Conservation (phyloP, 768 basidiomycete genomes). For the Collybiopsis confluens region DNA sequence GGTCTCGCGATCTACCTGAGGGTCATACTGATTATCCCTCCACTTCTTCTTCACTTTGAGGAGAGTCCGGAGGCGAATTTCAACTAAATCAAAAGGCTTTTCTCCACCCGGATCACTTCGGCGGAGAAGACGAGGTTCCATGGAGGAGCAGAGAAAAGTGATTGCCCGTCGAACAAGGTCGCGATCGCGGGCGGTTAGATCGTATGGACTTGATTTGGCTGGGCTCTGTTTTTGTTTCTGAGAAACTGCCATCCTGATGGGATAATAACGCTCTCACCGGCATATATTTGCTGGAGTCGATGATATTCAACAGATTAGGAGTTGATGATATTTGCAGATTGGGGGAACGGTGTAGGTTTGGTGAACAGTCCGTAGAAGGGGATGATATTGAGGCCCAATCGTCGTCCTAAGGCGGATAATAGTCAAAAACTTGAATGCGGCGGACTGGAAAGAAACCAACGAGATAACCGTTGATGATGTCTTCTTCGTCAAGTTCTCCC, state of each 20-base stretch:
- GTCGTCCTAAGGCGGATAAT: not conserved
- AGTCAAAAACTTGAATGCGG: not conserved
- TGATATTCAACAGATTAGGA: not conserved
- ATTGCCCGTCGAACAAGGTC: slow-evolving; percentile 14
- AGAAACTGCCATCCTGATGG: too few relatives aligned
- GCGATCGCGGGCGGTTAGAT: slow-evolving; percentile 6
- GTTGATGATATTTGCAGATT: not conserved
- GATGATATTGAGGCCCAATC: not conserved
- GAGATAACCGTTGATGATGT: not conserved
- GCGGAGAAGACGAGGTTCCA: slow-evolving; percentile 17
- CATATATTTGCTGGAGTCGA: not conserved
- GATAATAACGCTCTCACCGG: not conserved
- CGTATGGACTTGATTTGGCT: not conserved
- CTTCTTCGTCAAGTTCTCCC: not conserved
- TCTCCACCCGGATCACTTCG: slow-evolving; percentile 19
- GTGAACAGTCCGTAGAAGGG: too few relatives aligned
- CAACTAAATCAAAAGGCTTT: slow-evolving; percentile 17
- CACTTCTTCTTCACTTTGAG: slow-evolving; percentile 12
- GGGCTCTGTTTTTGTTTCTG: not conserved
- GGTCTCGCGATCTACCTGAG: slow-evolving; percentile 11
- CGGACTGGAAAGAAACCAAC: not conserved
- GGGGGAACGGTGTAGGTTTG: too few relatives aligned
- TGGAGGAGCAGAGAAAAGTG: slow-evolving; percentile 12
- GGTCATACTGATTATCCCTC: slow-evolving; percentile 7
- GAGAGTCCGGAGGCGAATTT: slow-evolving; percentile 15